These are phyloP conservation scores for Colletotrichum sp. DNA, from an alignment of 2,329 filamentous ascomycete genomes.

Conservation along the genomic window DNA sequence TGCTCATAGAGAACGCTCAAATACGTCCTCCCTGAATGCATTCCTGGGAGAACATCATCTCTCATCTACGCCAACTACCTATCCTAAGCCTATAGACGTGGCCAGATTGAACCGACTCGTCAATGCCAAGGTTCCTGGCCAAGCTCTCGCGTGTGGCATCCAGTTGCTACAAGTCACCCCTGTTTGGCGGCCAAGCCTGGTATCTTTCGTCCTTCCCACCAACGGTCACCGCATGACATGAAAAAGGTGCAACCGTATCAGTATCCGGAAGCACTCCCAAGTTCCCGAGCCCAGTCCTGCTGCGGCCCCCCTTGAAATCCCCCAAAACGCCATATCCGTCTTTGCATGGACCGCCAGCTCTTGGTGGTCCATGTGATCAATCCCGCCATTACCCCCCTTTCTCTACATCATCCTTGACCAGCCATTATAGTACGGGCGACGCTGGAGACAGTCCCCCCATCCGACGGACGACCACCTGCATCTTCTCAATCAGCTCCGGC, in stretches of 20 bases:
- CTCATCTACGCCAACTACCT: neutral
- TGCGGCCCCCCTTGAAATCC: neutral
- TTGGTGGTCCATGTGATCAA: constrained; percentile 1
- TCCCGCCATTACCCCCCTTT: neutral
- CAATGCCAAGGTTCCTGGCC: neutral
- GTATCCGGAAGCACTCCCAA: neutral
- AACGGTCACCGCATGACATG: neutral
- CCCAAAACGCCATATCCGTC: constrained; percentile 8
- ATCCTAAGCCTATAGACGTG: neutral
- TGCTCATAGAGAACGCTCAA: neutral
- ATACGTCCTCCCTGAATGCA: neutral
- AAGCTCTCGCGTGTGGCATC: constrained; percentile 1
- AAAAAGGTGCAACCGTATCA: neutral
- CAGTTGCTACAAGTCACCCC: neutral
- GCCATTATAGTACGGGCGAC: constrained; percentile 1
- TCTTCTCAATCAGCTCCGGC: constrained; percentile 64
- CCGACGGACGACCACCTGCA: constrained; percentile 51
- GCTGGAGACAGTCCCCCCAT: constrained; percentile 24
- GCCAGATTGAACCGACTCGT: neutral
- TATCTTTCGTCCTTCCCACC: neutral
- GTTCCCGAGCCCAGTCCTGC: constrained; percentile 13
- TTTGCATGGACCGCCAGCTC: constrained; percentile 1
- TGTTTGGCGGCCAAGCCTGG: neutral
- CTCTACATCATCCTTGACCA: neutral
- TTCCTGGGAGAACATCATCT: neutral